Base-by-base conservation (phyloP, 768 basidiomycete genomes). In the Paxillus ammoniavirescens region DNA sequence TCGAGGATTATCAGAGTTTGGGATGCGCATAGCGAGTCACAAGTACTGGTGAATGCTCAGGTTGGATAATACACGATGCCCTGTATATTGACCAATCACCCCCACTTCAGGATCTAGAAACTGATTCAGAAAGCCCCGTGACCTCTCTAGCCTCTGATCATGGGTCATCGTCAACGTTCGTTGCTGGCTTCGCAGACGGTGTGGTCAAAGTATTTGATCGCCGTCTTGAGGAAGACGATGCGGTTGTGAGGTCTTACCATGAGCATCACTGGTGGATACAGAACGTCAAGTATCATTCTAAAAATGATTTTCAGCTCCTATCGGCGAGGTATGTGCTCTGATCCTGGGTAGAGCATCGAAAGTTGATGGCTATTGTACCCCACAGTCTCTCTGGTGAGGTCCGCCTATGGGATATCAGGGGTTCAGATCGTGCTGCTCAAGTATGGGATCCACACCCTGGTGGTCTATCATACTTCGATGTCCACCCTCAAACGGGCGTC, bases 111-210 rank as follows among this genome's bases (percentile, higher is more conserved):
- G 93, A 96, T 63, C 71, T 97, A 54, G 83, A 89, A 49, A 98
- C 97, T 2, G 84, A 92, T 55, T 87, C 92, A 5, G 91, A 95
- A 41, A 91, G 92, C 55, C 91, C 93, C 41, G 82, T 95, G 12
- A 98, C 97, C 0, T 79, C 89, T 0, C 83, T 99, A 46, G 77
- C 82, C 2, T 91, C 89, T 9, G 93, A 97, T 58, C 75, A 81
- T 42, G 83, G 84, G 13, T 79, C 84, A 0, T 84, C 88, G 15
- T 84, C 90, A 53, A 85, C 86, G 2, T 93, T 98, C 70, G 77
- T 91, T 13, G 89, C 93, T 8, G 87, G 94, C 53, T 98, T 98
- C 67, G 97, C 89, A 14, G 93, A 98, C 68, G 97, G 97, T 10
- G 79, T 79, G 4, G 82, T 98, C 49, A 87, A 90, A 61, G 76